These are phyloP conservation scores for Eutrema yunnanense DNA, from an alignment of 345 rosid species.

Conservation along the genomic window DNA sequence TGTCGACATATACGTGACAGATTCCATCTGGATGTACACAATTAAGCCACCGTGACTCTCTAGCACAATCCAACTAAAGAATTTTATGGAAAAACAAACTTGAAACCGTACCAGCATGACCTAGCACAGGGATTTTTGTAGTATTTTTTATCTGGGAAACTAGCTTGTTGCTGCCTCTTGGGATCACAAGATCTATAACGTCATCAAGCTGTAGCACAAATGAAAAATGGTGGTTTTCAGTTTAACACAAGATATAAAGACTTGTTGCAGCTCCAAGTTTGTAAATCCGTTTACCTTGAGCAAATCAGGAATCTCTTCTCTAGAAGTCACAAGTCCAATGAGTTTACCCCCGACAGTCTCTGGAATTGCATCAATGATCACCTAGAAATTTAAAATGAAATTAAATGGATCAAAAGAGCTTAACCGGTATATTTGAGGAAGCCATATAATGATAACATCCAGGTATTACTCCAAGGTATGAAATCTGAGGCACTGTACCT, in stretches of 20 bases:
- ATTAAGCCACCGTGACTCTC: background rate
- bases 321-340: conserved; percentile 88
- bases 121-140: conserved; percentile 94
- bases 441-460: background rate
- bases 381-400: conserved; percentile 36
- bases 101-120: conserved; percentile 71
- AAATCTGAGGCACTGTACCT: conserved; percentile 39
- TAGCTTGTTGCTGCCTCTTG: conserved; percentile 96
- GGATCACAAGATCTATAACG: conserved; percentile 96
- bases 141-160: conserved; percentile 85
- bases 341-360: conserved; percentile 67
- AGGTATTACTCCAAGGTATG: background rate
- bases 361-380: conserved; percentile 89
- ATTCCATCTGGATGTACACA: conserved; percentile 70
- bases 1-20: conserved; percentile 90
- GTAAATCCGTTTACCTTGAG: conserved; percentile 57
- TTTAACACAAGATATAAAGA: background rate
- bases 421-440: background rate
- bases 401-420: background rate
- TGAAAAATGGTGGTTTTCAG: conserved; percentile 16
- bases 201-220: conserved; percentile 81
- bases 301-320: conserved; percentile 96
- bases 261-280: conserved; percentile 1
- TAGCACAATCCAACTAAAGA: background rate
- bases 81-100: background rate